Evolutionary conservation across 495 filamentous ascomycete genomes (phyloP), one percentile per base, ranked within the genome.

Genomic region (Jackrogersella multiformis): DNA sequence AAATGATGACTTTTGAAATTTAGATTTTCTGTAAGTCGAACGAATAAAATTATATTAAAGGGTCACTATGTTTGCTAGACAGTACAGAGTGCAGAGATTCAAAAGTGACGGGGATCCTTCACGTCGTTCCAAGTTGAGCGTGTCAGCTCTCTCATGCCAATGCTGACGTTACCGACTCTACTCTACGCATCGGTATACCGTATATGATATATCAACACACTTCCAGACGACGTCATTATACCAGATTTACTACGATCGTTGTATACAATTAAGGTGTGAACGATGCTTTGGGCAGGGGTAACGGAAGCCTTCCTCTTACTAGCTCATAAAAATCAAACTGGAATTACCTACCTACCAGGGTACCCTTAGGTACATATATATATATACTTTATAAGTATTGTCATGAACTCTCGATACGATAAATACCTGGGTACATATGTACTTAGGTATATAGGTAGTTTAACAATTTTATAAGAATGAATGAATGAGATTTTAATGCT

Each of bases 131-230:
- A 12, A 51, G 60, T 23, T 21, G 41, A 28, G 32, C 32, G 21
- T 49, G 60, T 64, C 54, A 64, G 60, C 49, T 48, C 24, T 2
- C 18, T 26, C 38, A 56, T 54, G 34, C 21, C 5, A 15, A 44
- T 53, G 45, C 46, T 44, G 45, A 53, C 21, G 51, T 51, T 46
- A 39, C 48, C 60, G 23, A 34, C 16, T 46, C 4, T 30, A 21
- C 7, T 5, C 4, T 41, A 9, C 23, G 24, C 9, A 35, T 10
- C 10, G 4, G 34, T 15, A 16, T n/a, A 13, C 39, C 30, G 9
- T 49, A 44, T 30, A 20, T 7, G 26, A 3, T 4, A 30, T 4
- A 30, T n/a, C 16, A 9, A 16, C 18, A 23, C 8, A 32, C 45
- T 34, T 32, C 12, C 8, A 2, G 23, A 24, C 12, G 21, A 26